Percentiles rank a stretch among this genome's conserved stretches.
Conservation (phyloP, 495 filamentous ascomycete species). For the Talaromyces thailandensis region DNA sequence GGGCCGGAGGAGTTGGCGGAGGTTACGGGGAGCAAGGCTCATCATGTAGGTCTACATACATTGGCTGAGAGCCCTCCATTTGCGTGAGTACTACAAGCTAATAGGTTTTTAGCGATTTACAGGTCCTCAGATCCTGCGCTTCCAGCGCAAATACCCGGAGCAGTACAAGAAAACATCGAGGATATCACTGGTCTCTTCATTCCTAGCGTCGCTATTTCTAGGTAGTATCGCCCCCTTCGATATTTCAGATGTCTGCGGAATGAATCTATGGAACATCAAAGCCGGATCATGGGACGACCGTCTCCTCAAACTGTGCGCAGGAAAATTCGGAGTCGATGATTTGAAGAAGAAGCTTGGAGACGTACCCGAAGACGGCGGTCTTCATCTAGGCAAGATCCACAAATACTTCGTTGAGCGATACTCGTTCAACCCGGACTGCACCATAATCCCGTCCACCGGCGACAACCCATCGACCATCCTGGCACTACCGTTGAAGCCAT, state of each 20-base stretch:
- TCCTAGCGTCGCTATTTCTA: conserved; percentile 85
- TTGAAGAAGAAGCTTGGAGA: conserved; percentile 72
- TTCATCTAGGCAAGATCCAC: conserved; percentile 62
- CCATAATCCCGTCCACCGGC: conserved; percentile 78
- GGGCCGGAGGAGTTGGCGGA: conserved; percentile 57
- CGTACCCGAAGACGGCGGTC: conserved; percentile 72
- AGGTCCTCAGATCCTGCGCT: conserved; percentile 90
- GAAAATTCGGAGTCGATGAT: conserved; percentile 52
- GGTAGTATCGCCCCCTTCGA: conserved; percentile 82
- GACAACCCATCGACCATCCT: conserved; percentile 97
- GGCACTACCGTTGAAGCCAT: conserved; percentile 70
- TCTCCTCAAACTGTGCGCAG: conserved; percentile 69
- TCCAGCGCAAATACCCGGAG: conserved; percentile 67
- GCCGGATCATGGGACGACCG: conserved; percentile 61
- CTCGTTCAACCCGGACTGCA: conserved; percentile 66
- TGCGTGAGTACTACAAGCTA: too few species aligned
- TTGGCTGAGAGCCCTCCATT: too few species aligned
- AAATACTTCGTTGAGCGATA: conserved; percentile 70
- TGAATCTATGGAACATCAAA: conserved; percentile 93
- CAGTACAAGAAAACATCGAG: conserved; percentile 72
- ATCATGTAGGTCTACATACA: conserved; percentile 60
- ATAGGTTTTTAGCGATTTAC: conserved; percentile 70
- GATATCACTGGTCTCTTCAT: conserved; percentile 91
- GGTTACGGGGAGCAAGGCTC: conserved; percentile 82
- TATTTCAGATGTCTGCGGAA: conserved; percentile 90